A percentile compares a stretch with the other conserved stretches of the same genome.
These are phyloP conservation scores for Chaetothyriales sp. DNA, from an alignment of 2,329 filamentous ascomycete species.

Conservation along the genomic window DNA sequence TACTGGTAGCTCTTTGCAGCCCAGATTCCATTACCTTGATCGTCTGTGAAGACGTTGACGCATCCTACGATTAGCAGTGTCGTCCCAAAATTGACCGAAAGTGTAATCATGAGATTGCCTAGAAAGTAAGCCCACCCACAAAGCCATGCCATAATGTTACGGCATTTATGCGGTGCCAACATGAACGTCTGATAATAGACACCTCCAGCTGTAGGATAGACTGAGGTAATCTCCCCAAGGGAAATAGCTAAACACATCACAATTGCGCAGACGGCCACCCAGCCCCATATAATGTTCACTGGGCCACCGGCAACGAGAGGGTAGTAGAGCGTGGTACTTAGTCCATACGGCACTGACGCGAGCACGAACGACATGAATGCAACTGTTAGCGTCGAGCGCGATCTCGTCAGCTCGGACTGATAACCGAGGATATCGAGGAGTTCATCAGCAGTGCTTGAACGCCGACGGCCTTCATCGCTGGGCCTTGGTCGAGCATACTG, in stretches of 20 bases:
- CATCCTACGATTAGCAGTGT: constrained; percentile 41
- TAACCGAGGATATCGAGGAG: constrained; percentile 12
- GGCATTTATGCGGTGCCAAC: constrained; percentile 49
- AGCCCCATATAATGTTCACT: constrained; percentile 59
- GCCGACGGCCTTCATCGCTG: not conserved
- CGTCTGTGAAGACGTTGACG: constrained; percentile 41
- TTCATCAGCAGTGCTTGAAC: constrained; percentile 4
- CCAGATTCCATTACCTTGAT: constrained; percentile 34
- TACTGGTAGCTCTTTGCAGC: constrained; percentile 32
- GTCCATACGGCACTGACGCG: constrained; percentile 59
- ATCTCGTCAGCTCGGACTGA: constrained; percentile 10
- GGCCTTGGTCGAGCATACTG: too few species aligned
- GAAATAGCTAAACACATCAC: constrained; percentile 58
- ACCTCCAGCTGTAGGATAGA: constrained; percentile 63
- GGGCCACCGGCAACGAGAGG: constrained; percentile 54
- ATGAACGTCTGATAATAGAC: constrained; percentile 72
- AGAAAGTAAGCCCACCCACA: constrained; percentile 66
- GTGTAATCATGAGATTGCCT: constrained; percentile 68
- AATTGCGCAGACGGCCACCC: constrained; percentile 54
- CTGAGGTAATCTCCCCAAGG: constrained; percentile 60
- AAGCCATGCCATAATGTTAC: constrained; percentile 54
- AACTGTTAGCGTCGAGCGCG: constrained; percentile 13
- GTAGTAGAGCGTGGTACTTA: constrained; percentile 56
- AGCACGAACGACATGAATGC: constrained; percentile 44
- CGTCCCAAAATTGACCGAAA: constrained; percentile 70